phyloP scores from a whole-genome alignment of 768 basidiomycete genomes.

The Zangia roseola region DNA sequence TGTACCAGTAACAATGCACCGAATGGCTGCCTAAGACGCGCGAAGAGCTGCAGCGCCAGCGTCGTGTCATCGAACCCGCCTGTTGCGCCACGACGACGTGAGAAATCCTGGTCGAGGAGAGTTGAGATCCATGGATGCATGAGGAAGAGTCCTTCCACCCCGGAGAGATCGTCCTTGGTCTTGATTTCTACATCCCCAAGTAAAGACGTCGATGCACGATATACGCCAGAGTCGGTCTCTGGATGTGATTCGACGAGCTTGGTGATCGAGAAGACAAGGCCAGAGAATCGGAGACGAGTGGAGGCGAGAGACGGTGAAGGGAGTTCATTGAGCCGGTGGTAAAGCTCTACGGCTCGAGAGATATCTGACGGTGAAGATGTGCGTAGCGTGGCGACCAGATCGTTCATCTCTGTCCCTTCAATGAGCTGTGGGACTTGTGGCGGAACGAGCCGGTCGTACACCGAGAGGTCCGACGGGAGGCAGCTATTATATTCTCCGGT shows the following conservation, averaged over 20 bases:
- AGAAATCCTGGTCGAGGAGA: constrained; percentile 1
- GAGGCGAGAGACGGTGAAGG: neutral
- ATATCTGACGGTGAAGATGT: neutral
- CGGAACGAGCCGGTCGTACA: neutral
- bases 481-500: neutral
- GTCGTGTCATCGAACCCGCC: neutral
- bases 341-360: neutral
- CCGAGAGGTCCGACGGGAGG: constrained; percentile 2
- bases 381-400: neutral
- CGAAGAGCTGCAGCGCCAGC: neutral
- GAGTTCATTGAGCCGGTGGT: neutral
- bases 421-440: neutral
- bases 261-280: neutral
- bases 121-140: constrained; percentile 14
- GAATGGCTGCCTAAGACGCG: constrained; percentile 3
- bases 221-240: neutral
- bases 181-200: constrained; percentile 3
- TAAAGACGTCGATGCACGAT: neutral
- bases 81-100: neutral
- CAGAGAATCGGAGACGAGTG: constrained; percentile 3
- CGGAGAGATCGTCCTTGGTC: neutral
- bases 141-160: neutral
- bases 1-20: neutral
- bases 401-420: neutral
- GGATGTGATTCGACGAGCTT: neutral